Evolutionary conservation across 352 stramenopile species (phyloP).

Genomic region (Nothophytophthora sp.): DNA sequence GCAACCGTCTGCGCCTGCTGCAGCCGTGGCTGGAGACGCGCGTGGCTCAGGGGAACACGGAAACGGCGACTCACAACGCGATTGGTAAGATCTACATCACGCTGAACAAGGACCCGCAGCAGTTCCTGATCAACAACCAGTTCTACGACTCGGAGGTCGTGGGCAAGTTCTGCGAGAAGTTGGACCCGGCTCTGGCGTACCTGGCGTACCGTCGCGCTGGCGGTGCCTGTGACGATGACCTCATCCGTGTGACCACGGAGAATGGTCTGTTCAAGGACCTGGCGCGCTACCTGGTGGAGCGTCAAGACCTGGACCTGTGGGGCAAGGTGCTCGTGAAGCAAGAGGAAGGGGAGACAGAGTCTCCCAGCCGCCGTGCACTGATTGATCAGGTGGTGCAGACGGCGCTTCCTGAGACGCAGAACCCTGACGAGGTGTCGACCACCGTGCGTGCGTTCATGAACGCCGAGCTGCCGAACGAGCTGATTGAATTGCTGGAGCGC

Average conservation of each 20-base stretch:
- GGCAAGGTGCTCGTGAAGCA: constrained; percentile 94
- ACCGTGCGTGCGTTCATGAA: constrained; percentile 99
- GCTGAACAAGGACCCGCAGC: constrained; percentile 98
- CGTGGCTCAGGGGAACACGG: constrained; percentile 98
- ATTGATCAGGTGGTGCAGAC: constrained; percentile 99
- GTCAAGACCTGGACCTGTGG: constrained; percentile 99
- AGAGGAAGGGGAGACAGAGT: constrained; percentile 91
- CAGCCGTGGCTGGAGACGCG: constrained; percentile 99
- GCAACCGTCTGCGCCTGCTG: constrained; percentile 98
- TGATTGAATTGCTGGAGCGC: constrained; percentile 99
- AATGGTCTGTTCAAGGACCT: constrained; percentile 99
- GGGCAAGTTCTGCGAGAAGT: constrained; percentile 99
- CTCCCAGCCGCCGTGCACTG: constrained; percentile 92
- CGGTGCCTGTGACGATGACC: constrained; percentile 98
- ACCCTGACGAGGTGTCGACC: constrained; percentile 99
- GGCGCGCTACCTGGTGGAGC: constrained; percentile 98
- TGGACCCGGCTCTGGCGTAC: constrained; percentile 99
- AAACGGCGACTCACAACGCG: constrained; percentile 99
- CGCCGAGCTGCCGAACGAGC: constrained; percentile 97
- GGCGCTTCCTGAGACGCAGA: constrained; percentile 98
- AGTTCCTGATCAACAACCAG: constrained; percentile 99
- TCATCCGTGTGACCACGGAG: constrained; percentile 99
- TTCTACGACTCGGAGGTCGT: constrained; percentile 99
- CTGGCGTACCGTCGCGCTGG: constrained; percentile 99
- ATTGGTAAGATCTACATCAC: constrained; percentile 99